phyloP scores from a whole-genome alignment of 2,329 filamentous ascomycete species.

The Dothideomycetes sp. region DNA sequence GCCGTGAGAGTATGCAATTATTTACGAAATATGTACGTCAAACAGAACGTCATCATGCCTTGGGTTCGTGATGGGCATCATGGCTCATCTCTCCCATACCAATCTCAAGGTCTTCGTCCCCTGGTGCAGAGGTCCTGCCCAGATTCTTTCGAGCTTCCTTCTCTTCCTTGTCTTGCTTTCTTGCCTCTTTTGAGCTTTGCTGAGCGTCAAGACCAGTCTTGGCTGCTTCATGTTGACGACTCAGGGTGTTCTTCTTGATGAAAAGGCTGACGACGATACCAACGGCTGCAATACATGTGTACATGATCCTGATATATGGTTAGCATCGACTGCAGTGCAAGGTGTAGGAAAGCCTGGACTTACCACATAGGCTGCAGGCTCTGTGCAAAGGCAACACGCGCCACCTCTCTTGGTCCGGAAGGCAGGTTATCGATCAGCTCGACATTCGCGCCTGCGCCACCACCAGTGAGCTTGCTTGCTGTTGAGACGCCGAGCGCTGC shows the following conservation, averaged over 20 bases:
- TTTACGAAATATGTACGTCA: no score
- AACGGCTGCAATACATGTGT: slow-evolving; percentile 27
- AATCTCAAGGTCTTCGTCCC: slow-evolving; percentile 4
- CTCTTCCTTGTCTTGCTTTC: slow-evolving; percentile 16
- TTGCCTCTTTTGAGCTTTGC: slow-evolving; percentile 26
- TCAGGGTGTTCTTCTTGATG: slow-evolving; percentile 31
- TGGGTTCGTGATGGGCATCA: background rate
- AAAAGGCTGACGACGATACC: slow-evolving; percentile 29
- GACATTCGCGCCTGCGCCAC: slow-evolving; percentile 50
- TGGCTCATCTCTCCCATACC: slow-evolving; percentile 1
- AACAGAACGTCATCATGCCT: background rate
- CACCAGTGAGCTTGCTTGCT: slow-evolving; percentile 45
- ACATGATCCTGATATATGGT: slow-evolving; percentile 26
- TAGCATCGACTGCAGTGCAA: no score
- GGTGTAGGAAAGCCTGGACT: no score
- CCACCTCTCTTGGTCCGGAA: slow-evolving; percentile 30
- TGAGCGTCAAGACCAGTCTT: slow-evolving; percentile 34
- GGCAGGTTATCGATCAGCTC: slow-evolving; percentile 44
- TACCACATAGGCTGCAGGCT: slow-evolving; percentile 35
- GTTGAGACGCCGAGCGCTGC: slow-evolving; percentile 39
- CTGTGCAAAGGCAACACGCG: slow-evolving; percentile 31
- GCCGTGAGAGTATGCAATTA: no score
- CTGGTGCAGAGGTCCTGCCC: slow-evolving; percentile 1
- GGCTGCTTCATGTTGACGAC: slow-evolving; percentile 35
- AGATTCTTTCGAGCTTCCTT: slow-evolving; percentile 6